Evolutionary conservation across 352 stramenopile species (phyloP).

Genomic region (Phytopythium mirpurense): DNA sequence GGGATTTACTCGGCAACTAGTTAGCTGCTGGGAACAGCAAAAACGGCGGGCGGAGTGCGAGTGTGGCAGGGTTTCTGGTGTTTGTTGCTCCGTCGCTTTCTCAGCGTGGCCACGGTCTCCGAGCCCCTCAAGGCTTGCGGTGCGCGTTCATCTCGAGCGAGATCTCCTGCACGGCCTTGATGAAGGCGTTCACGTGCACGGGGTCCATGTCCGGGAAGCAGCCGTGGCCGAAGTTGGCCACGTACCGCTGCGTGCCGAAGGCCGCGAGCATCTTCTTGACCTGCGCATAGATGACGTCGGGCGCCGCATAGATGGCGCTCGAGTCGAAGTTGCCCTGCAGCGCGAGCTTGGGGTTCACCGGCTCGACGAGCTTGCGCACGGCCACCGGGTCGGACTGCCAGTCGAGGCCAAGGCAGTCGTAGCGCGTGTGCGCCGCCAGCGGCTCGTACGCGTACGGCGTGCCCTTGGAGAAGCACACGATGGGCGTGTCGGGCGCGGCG

Average conservation of each 20-base stretch:
- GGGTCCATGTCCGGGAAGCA: slow-evolving; percentile 96
- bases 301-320: slow-evolving; percentile 80
- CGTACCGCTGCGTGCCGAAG: slow-evolving; percentile 94
- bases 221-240: slow-evolving; percentile 97
- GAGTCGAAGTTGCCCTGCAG: slow-evolving; percentile 94
- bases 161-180: slow-evolving; percentile 95
- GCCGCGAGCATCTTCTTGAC: slow-evolving; percentile 92
- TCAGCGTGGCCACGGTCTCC: too few relatives aligned
- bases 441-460: slow-evolving; percentile 76
- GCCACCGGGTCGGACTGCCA: slow-evolving; percentile 91
- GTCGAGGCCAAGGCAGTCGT: slow-evolving; percentile 94
- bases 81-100: too few relatives aligned
- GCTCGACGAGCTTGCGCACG: slow-evolving; percentile 67
- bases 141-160: slow-evolving; percentile 84
- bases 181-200: slow-evolving; percentile 92
- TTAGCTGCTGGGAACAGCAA: too few relatives aligned
- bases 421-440: slow-evolving; percentile 71
- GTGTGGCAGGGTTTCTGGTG: too few relatives aligned
- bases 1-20: too few relatives aligned
- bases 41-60: too few relatives aligned
- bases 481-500: slow-evolving; percentile 49
- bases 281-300: slow-evolving; percentile 79
- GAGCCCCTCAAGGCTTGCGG: slow-evolving; percentile 10
- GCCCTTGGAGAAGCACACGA: slow-evolving; percentile 85
- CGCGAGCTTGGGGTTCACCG: slow-evolving; percentile 43